These are phyloP conservation scores for Talaromyces atroroseus DNA, from an alignment of 2,329 filamentous ascomycete species.

Conservation along the genomic window DNA sequence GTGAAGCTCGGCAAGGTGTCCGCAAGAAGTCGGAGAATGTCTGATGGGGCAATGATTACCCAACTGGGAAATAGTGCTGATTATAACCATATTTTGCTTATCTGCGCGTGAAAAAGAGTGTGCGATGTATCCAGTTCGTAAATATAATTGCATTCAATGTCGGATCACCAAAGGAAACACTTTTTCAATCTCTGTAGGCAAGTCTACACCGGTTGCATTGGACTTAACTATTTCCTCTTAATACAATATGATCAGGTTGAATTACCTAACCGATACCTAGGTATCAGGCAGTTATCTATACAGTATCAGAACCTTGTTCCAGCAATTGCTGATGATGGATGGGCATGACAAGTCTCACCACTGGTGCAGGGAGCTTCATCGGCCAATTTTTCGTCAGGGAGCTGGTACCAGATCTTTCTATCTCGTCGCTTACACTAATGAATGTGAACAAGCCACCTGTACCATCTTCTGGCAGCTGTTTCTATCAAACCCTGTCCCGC, in stretches of 20 bases:
- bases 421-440: constrained; percentile 7
- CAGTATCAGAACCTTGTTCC: too few species aligned
- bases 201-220: too few species aligned
- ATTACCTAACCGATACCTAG: too few species aligned
- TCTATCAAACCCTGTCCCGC: neutral
- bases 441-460: constrained; percentile 1
- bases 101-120: too few species aligned
- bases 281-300: too few species aligned
- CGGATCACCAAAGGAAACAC: too few species aligned
- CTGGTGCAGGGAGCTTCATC: constrained; percentile 9
- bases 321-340: neutral
- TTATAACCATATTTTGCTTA: neutral
- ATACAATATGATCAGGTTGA: too few species aligned
- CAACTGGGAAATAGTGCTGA: neutral
- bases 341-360: constrained; percentile 5
- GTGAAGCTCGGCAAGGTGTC: constrained; percentile 1
- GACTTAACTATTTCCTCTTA: too few species aligned
- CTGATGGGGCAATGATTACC: neutral
- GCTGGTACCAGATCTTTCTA: neutral
- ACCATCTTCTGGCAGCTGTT: neutral
- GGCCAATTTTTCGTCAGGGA: constrained; percentile 4
- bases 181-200: too few species aligned
- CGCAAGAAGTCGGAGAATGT: neutral
- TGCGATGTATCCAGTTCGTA: too few species aligned
- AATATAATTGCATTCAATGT: too few species aligned